phyloP scores from a whole-genome alignment of 495 filamentous ascomycete genomes.

The Trypethelium eluteriae region DNA sequence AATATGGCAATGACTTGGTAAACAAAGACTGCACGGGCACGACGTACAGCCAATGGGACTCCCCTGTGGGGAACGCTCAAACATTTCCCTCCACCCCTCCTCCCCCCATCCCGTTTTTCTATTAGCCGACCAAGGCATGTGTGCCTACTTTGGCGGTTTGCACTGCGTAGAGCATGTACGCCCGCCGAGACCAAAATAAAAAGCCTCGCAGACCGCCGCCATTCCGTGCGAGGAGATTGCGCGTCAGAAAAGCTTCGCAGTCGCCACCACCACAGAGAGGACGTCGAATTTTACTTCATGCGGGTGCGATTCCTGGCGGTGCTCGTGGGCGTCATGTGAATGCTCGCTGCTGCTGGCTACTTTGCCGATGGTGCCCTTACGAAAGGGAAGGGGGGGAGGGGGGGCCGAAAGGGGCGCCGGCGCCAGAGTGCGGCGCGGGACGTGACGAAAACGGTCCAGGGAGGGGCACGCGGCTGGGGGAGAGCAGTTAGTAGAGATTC shows the following conservation, averaged over 20 bases:
- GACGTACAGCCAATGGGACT: constrained; percentile 9
- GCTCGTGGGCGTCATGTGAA: constrained; percentile 17
- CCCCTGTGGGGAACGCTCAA: background rate
- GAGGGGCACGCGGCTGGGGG: background rate
- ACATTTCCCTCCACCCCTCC: background rate
- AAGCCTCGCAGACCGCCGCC: background rate
- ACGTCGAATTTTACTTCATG: constrained; percentile 20
- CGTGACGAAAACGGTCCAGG: background rate
- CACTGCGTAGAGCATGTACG: constrained; percentile 9
- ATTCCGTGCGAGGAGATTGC: background rate
- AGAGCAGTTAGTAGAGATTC: background rate
- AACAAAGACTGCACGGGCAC: constrained; percentile 8
- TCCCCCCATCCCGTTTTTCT: no score
- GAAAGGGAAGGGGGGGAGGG: no score
- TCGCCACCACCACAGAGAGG: background rate
- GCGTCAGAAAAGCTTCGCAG: background rate
- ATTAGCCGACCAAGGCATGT: background rate
- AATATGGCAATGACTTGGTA: constrained; percentile 8
- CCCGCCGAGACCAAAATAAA: background rate
- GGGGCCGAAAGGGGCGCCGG: no score
- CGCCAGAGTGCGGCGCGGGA: background rate
- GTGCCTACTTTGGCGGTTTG: constrained; percentile 8
- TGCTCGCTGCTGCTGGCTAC: constrained; percentile 14
- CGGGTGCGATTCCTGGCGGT: constrained; percentile 13
- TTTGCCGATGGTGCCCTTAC: background rate